phyloP scores from a whole-genome alignment of 768 basidiomycete species.

The Termitomyces sp. region DNA sequence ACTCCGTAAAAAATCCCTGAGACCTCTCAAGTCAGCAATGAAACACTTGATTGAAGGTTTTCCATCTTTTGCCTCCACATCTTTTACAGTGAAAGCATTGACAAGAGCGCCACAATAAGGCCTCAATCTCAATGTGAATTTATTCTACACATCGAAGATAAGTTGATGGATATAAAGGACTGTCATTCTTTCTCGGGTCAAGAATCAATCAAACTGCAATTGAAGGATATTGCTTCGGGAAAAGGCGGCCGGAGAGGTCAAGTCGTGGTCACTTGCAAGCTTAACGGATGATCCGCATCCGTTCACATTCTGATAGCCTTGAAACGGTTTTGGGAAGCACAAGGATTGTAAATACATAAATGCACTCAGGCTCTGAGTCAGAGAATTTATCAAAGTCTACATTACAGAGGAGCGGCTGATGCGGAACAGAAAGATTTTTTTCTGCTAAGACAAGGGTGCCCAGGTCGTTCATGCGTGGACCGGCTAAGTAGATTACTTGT shows the following conservation, averaged over 20 bases:
- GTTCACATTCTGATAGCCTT: background rate
- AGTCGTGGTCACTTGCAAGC: background rate
- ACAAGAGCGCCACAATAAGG: background rate
- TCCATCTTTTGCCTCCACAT: background rate
- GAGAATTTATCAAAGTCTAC: too few relatives aligned
- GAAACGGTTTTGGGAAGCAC: background rate
- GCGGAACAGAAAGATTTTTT: background rate
- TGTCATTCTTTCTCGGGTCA: background rate
- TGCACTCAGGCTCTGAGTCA: too few relatives aligned
- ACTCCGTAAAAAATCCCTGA: too few relatives aligned
- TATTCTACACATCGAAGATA: background rate
- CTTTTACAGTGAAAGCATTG: background rate
- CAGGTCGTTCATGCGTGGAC: too few relatives aligned
- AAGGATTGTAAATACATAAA: too few relatives aligned
- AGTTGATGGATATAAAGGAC: background rate
- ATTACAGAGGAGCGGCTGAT: too few relatives aligned
- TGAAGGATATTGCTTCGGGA: background rate
- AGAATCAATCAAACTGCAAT: background rate
- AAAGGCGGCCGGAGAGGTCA: too few relatives aligned
- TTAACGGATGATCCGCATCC: background rate
- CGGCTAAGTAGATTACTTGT: too few relatives aligned
- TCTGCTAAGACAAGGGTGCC: background rate
- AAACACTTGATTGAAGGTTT: background rate
- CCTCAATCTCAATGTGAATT: too few relatives aligned
- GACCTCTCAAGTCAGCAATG: background rate